A percentile compares a stretch with the other conserved stretches of the same genome.
Evolutionary conservation across 1,139 yeast genomes (phyloP).

Genomic region (Zygotorulaspora mrakii): DNA sequence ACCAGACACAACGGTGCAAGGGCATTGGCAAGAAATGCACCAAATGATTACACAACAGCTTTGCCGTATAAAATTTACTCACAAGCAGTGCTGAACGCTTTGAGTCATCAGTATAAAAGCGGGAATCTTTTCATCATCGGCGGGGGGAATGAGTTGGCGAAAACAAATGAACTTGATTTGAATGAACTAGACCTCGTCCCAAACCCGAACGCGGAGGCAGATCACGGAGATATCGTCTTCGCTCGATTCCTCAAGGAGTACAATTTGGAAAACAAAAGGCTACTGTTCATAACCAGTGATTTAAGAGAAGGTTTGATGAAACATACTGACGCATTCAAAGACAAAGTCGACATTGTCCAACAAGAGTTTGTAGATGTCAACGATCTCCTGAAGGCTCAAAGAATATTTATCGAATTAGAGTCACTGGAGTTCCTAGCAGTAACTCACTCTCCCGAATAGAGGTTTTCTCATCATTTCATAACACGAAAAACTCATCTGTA

Average conservation of each 20-base stretch:
- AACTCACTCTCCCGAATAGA: conserved; percentile 18
- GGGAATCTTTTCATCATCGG: conserved; percentile 75
- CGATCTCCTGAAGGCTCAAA: conserved; percentile 76
- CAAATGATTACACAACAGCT: conserved; percentile 84
- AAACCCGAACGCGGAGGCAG: conserved; percentile 34
- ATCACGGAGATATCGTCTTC: conserved; percentile 50
- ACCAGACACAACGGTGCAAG: conserved; percentile 84
- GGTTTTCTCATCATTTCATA: background rate
- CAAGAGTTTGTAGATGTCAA: conserved; percentile 82
- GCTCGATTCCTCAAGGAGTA: conserved; percentile 57
- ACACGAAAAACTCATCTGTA: conserved; percentile 3
- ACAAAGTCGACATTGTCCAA: conserved; percentile 60
- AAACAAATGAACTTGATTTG: conserved; percentile 29
- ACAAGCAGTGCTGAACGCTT: conserved; percentile 73
- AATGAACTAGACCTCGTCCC: conserved; percentile 37
- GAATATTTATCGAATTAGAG: conserved; percentile 66
- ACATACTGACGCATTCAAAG: conserved; percentile 43
- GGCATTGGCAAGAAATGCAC: conserved; percentile 87
- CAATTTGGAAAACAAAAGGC: conserved; percentile 49
- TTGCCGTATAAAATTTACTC: conserved; percentile 72
- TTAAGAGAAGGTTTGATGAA: conserved; percentile 35
- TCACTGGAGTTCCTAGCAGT: conserved; percentile 58
- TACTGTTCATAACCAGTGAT: conserved; percentile 55
- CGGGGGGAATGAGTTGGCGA: conserved; percentile 38
- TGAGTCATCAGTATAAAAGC: conserved; percentile 70